These are phyloP conservation scores for Jamesozyma rosinii DNA, from an alignment of 805 yeast species.

Conservation along the genomic window DNA sequence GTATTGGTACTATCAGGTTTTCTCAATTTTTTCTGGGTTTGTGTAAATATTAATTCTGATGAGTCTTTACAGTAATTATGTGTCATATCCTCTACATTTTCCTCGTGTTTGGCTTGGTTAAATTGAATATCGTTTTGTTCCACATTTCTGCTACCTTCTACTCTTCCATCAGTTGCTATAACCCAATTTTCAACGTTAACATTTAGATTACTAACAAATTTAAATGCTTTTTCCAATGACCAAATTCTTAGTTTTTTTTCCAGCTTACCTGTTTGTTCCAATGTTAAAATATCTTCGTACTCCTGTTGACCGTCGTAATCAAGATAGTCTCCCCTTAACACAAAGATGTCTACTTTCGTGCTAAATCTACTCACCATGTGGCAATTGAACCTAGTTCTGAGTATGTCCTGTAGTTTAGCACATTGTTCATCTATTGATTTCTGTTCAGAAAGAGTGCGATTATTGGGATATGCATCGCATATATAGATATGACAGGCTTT, in stretches of 20 bases:
- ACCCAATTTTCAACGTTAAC: slow-evolving; percentile 2
- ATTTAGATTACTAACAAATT: slow-evolving; percentile 14
- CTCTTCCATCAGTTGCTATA: background rate
- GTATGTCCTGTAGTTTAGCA: slow-evolving; percentile 5
- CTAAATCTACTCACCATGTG: slow-evolving; percentile 4
- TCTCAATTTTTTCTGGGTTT: too few relatives aligned
- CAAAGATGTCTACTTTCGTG: slow-evolving; percentile 3
- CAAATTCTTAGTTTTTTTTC: slow-evolving; percentile 13
- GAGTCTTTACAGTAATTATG: background rate
- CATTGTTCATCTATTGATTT: background rate
- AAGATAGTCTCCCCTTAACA: slow-evolving; percentile 4
- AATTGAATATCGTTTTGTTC: too few relatives aligned
- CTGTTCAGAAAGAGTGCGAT: background rate
- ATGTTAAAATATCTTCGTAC: background rate
- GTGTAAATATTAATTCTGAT: too few relatives aligned
- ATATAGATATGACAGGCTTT: background rate
- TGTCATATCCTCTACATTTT: background rate
- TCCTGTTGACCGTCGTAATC: slow-evolving; percentile 1
- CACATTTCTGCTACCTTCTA: background rate
- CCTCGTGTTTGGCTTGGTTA: too few relatives aligned
- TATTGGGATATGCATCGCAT: background rate
- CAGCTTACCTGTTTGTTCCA: background rate
- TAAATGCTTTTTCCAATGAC: slow-evolving; percentile 11
- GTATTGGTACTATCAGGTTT: too few relatives aligned
- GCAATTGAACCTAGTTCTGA: slow-evolving; percentile 6